Conservation (phyloP, 768 basidiomycete species). For the Tubosaeta sp. region DNA sequence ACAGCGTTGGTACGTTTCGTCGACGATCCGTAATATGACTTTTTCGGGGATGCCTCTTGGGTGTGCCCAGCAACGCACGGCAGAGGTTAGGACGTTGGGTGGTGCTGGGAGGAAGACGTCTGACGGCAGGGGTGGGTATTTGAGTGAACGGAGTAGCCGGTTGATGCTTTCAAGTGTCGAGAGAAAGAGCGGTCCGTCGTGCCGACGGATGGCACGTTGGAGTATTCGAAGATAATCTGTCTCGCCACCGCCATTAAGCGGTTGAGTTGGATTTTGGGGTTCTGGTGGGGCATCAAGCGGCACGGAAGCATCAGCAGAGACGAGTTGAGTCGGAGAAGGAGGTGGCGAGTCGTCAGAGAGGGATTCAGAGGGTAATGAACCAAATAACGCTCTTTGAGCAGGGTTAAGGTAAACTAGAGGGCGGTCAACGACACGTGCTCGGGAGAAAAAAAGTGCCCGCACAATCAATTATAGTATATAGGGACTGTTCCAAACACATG, state of each 20-base stretch:
- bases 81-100: constrained; percentile 46
- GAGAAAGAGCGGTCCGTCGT: constrained; percentile 71
- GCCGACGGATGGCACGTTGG: constrained; percentile 63
- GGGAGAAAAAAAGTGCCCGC: constrained; percentile 22
- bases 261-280: constrained; percentile 16
- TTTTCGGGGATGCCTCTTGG: constrained; percentile 53
- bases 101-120: constrained; percentile 45
- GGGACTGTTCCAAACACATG: constrained; percentile 66
- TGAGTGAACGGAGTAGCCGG: constrained; percentile 53
- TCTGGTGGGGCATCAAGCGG: constrained; percentile 28
- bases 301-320: constrained; percentile 30
- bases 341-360: constrained; percentile 25
- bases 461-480: constrained; percentile 74
- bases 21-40: constrained; percentile 71
- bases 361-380: constrained; percentile 51
- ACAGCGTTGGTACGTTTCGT: constrained; percentile 89
- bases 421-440: constrained; percentile 5
- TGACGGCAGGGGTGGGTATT: constrained; percentile 55
- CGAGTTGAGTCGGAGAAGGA: constrained; percentile 33
- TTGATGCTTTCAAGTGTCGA: constrained; percentile 61
- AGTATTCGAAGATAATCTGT: constrained; percentile 52
- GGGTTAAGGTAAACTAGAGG: constrained; percentile 61
- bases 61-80: constrained; percentile 42
- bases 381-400: constrained; percentile 61
- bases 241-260: constrained; percentile 15